Evolutionary conservation across 768 basidiomycete species (phyloP), one percentile per base, ranked within the genome.

Genomic region (Candolleomyces aberdarensis): DNA sequence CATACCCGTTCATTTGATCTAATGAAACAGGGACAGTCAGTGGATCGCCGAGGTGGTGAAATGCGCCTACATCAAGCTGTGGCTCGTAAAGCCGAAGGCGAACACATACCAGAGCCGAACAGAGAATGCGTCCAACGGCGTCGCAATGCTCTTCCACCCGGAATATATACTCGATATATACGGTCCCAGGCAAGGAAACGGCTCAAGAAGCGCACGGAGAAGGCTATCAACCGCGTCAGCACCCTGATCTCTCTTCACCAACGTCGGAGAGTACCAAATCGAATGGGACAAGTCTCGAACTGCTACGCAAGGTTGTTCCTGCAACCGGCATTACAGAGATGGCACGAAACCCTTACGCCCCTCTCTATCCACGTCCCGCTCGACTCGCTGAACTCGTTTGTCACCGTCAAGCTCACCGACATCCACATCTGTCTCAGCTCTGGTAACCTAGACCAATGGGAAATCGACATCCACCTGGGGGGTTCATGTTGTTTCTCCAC

Each of bases 401-500:
- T 76, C 11, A 61, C 64, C 7, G 66, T 78, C 26, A 60, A 64
- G 5, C 69, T 83, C 50, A 68, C 75, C 50, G 57, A 68, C 15
- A 70, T 83, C 39, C 69, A 72, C 1, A 67, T 79, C 39, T 67
- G 70, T n/a, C 64, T 82, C 32, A 72, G 70, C 59, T 78, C 79
- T 1, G 70, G 69, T n/a, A 54, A 65, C 6, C 63, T 74, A 11
- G 52, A 67, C 15, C 56, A 60, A 39, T 56, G 59, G 5, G 67
- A 78, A n/a, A 75, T 81, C 55, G 64, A 72, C 44, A 55, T 72
- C n/a, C 64, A 65, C 5, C 71, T 82, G 39, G 76, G 80, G 36
- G 76, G 71, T 10, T 76, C 81, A 26, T 66, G n/a, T 75, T 81
- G 20, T 82, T 83, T 60, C 60, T 82, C 57, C 75, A 80, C 69